Evolutionary conservation across 106 monocot genomes (phyloP).

Genomic region (Dioscorea zingiberensis): DNA sequence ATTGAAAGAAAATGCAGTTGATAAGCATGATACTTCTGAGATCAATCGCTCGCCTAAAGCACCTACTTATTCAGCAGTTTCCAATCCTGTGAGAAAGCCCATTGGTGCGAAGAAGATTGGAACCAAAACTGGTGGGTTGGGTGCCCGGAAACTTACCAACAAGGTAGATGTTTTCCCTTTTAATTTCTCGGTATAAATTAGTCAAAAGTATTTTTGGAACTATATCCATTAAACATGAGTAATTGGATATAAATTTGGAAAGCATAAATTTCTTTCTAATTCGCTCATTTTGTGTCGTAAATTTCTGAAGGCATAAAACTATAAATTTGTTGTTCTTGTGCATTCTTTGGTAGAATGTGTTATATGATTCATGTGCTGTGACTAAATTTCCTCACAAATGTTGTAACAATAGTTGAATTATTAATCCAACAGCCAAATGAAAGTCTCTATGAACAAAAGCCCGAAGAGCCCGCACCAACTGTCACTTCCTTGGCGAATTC

Average conservation of each 20-base stretch:
- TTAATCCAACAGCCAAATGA: slow-evolving; percentile 96
- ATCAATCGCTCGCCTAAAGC: slow-evolving; percentile 37
- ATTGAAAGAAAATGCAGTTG: slow-evolving; percentile 9
- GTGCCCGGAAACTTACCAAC: slow-evolving; percentile 36
- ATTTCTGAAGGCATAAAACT: too few species aligned
- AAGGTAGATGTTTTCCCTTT: slow-evolving; percentile 24
- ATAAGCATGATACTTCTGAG: slow-evolving; percentile 17
- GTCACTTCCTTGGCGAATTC: slow-evolving; percentile 26
- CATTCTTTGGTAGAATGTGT: too few species aligned
- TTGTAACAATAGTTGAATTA: too few species aligned
- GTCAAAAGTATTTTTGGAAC: too few species aligned
- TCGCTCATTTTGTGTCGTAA: slow-evolving; percentile 45
- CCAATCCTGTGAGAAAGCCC: slow-evolving; percentile 37
- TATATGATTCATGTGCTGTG: too few species aligned
- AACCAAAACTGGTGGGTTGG: slow-evolving; percentile 34
- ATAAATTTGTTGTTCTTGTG: too few species aligned
- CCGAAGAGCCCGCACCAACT: slow-evolving; percentile 74
- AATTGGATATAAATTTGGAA: too few species aligned
- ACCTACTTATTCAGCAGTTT: slow-evolving; percentile 28
- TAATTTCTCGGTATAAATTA: slow-evolving; percentile 32
- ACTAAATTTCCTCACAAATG: too few species aligned
- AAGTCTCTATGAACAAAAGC: slow-evolving; percentile 93
- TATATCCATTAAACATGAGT: slow-evolving; percentile 39
- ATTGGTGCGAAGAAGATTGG: slow-evolving; percentile 38
- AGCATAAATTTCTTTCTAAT: too few species aligned